A percentile compares a stretch with the other conserved stretches of the same genome.
These are phyloP conservation scores for Sporothrix variecibatus DNA, from an alignment of 2,329 filamentous ascomycete genomes.

Conservation along the genomic window DNA sequence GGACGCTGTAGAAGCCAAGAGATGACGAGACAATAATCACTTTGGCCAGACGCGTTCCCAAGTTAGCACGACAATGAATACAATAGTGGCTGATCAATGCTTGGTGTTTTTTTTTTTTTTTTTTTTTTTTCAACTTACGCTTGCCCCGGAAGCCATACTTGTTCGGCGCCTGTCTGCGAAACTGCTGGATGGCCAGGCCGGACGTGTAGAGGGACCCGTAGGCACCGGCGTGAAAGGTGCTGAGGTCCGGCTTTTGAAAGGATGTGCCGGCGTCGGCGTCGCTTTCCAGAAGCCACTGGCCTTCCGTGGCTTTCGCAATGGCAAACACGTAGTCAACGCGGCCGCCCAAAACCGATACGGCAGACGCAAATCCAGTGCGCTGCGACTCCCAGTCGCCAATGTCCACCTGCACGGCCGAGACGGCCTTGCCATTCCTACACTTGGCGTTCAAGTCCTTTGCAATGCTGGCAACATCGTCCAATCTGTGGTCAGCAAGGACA, in stretches of 20 bases:
- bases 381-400: background rate
- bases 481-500: background rate
- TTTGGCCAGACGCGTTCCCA: background rate
- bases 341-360: background rate
- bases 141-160: background rate
- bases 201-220: background rate
- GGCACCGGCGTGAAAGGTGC: background rate
- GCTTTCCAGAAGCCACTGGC: background rate
- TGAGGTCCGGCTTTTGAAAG: background rate
- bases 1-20: background rate
- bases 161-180: background rate
- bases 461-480: background rate
- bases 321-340: background rate
- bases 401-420: background rate
- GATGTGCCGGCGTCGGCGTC: too few relatives aligned
- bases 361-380: background rate
- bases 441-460: background rate
- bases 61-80: too few relatives aligned
- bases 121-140: too few relatives aligned
- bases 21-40: background rate
- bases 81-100: too few relatives aligned
- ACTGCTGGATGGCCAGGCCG: background rate
- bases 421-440: background rate
- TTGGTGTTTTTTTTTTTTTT: too few relatives aligned
- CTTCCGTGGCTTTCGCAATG: background rate